Conservation (phyloP, 305 asterid genomes). For the Galium porrigens region DNA sequence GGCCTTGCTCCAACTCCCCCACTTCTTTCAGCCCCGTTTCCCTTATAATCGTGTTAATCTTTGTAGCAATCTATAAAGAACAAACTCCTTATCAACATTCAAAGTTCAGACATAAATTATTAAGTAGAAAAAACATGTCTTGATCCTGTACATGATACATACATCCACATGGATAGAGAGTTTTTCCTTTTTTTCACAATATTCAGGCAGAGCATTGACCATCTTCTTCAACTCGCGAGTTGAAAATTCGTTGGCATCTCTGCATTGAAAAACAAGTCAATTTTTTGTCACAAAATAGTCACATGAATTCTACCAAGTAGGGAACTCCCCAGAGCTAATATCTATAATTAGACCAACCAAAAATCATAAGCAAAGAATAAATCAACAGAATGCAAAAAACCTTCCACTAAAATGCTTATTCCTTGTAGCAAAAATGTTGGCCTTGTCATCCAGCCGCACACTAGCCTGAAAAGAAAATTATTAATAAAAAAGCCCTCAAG, state of each 20-base stretch:
- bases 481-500: not conserved
- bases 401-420: conserved; percentile 29
- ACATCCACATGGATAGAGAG: conserved; percentile 90
- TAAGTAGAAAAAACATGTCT: not conserved
- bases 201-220: conserved; percentile 94
- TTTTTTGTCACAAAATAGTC: not conserved
- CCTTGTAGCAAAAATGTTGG: conserved; percentile 64
- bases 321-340: too few relatives aligned
- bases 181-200: conserved; percentile 79
- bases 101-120: not conserved
- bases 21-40: conserved; percentile 63
- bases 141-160: conserved; percentile 8
- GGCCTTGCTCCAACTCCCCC: conserved; percentile 94
- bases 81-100: not conserved
- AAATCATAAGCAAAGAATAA: not conserved
- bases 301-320: too few relatives aligned
- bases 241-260: conserved; percentile 80
- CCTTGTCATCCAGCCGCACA: conserved; percentile 69
- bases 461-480: conserved; percentile 52
- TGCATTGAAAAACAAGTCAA: conserved; percentile 25
- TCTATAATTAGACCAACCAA: not conserved
- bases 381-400: not conserved
- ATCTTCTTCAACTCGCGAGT: conserved; percentile 88
- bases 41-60: conserved; percentile 49
- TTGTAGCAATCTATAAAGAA: conserved; percentile 72